Evolutionary conservation across 805 yeast species (phyloP).

Genomic region (Isabelozyma pseudorhagii): DNA sequence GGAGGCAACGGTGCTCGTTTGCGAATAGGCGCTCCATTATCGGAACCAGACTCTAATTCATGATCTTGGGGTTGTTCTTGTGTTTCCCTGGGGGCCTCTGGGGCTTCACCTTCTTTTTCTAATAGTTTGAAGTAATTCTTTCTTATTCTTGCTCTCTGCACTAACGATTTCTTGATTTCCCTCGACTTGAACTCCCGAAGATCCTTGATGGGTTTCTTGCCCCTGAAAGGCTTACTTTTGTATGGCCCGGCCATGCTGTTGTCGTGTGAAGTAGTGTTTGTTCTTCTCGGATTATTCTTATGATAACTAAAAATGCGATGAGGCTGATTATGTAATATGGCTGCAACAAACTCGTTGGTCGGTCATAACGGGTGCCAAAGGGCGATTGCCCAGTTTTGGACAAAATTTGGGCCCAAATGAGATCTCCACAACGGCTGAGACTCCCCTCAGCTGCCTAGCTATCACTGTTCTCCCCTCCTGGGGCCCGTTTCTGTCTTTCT

Average conservation of each 20-base stretch:
- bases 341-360: too few relatives aligned
- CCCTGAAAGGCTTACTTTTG: slow-evolving; percentile 17
- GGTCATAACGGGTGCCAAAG: too few relatives aligned
- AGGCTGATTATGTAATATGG: neutral
- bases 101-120: slow-evolving; percentile 60
- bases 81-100: slow-evolving; percentile 15
- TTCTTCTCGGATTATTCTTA: neutral
- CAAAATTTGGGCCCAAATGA: too few relatives aligned
- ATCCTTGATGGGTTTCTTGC: slow-evolving; percentile 28
- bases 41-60: slow-evolving; percentile 1
- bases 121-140: slow-evolving; percentile 77
- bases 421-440: too few relatives aligned
- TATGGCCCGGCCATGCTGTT: slow-evolving; percentile 9
- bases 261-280: neutral
- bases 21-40: slow-evolving; percentile 14
- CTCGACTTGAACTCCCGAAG: slow-evolving; percentile 41
- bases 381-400: too few relatives aligned
- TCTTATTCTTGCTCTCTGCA: slow-evolving; percentile 77
- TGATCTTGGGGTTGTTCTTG: slow-evolving; percentile 9
- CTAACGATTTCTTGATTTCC: slow-evolving; percentile 75
- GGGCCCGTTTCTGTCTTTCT: too few relatives aligned
- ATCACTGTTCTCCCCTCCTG: too few relatives aligned
- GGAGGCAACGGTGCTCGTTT: slow-evolving; percentile 21
- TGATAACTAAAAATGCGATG: neutral
- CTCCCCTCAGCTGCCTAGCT: too few relatives aligned